Conservation (phyloP, 192 early-diverging fungal species). For the Coemansia sp. region DNA sequence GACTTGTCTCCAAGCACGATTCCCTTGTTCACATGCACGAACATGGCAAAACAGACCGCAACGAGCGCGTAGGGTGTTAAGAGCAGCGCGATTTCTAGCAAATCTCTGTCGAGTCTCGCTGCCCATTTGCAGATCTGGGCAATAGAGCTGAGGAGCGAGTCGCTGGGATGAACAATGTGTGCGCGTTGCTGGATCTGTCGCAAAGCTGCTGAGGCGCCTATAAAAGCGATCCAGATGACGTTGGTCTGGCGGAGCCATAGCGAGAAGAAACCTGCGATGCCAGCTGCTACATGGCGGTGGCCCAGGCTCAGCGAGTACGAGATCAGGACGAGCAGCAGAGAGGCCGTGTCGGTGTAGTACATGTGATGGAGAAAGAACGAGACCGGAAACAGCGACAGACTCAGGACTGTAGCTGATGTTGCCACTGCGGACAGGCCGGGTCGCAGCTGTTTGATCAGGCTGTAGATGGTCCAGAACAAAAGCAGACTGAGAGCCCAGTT, state of each 20-base stretch:
- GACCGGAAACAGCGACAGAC: constrained; percentile 73
- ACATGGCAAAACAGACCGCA: constrained; percentile 60
- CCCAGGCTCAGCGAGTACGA: constrained; percentile 62
- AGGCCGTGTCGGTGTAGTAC: constrained; percentile 92
- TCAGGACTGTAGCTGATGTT: constrained; percentile 39
- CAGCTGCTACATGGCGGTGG: constrained; percentile 56
- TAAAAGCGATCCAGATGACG: constrained; percentile 81
- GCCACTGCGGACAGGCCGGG: background rate
- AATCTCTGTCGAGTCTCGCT: background rate
- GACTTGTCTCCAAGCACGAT: constrained; percentile 88
- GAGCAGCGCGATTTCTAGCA: background rate
- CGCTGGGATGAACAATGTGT: background rate
- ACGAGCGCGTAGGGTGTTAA: constrained; percentile 28
- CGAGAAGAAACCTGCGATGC: constrained; percentile 59
- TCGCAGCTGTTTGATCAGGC: constrained; percentile 39
- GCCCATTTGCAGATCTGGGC: constrained; percentile 17
- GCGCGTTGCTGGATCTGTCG: constrained; percentile 10
- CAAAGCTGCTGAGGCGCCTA: constrained; percentile 36
- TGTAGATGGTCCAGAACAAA: constrained; percentile 54
- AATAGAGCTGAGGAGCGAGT: constrained; percentile 4
- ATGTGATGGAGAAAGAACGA: constrained; percentile 83
- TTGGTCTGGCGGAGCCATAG: constrained; percentile 91
- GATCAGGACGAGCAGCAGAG: constrained; percentile 76
- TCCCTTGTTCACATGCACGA: constrained; percentile 77
- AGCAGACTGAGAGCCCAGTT: constrained; percentile 69